Evolutionary conservation across 352 stramenopile species (phyloP).

Genomic region (Globisporangium polare): DNA sequence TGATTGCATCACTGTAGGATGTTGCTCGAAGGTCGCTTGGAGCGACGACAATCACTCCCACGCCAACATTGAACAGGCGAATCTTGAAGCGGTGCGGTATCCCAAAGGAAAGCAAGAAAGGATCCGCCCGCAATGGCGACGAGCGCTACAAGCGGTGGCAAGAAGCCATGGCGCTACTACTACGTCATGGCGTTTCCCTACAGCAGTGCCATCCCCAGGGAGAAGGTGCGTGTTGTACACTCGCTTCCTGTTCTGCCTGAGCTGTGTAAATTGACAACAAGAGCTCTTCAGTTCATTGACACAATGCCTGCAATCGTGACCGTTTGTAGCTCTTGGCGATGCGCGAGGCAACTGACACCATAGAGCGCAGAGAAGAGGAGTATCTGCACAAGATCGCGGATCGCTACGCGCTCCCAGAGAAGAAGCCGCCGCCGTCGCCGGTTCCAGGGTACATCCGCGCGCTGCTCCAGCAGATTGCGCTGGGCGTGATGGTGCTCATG

Average conservation of each 20-base stretch:
- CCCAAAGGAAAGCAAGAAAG: conserved; percentile 5
- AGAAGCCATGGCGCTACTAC: conserved; percentile 73
- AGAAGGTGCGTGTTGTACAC: conserved; percentile 35
- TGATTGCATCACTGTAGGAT: not conserved
- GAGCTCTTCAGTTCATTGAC: not conserved
- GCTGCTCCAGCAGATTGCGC: conserved; percentile 27
- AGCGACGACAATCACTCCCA: conserved; percentile 2
- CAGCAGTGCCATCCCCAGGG: conserved; percentile 24
- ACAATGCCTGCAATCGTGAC: not conserved
- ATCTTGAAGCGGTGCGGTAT: conserved; percentile 35
- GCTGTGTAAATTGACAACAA: not conserved
- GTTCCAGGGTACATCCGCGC: conserved; percentile 14
- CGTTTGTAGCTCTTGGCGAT: conserved; percentile 42
- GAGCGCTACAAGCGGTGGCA: conserved; percentile 9
- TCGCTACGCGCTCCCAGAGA: conserved; percentile 17
- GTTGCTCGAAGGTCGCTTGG: conserved; percentile 25
- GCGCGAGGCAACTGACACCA: conserved; percentile 35
- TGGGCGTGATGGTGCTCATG: conserved; percentile 20
- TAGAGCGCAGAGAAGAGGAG: conserved; percentile 45
- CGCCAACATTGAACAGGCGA: not conserved
- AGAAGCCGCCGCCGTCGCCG: conserved; percentile 18
- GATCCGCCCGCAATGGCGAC: conserved; percentile 7
- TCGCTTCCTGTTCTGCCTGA: not conserved
- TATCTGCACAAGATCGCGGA: conserved; percentile 41
- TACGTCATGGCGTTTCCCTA: conserved; percentile 56